Evolutionary conservation across 140 eudicot species (phyloP), one percentile per base, ranked within the genome.

Genomic region (Anethum foeniculum): DNA sequence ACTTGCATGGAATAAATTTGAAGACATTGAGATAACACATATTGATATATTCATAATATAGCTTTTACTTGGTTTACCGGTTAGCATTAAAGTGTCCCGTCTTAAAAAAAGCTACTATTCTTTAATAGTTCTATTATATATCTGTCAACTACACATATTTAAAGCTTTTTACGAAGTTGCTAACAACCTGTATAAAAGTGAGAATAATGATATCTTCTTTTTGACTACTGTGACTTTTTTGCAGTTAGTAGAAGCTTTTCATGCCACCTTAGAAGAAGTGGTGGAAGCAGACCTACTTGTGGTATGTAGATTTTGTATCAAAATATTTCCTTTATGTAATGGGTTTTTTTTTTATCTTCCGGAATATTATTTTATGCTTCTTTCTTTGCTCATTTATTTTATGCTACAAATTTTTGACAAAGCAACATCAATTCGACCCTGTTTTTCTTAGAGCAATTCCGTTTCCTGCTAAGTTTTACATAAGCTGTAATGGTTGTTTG

Each of bases 231-330:
- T 80, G 39, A 8, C 49, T 46, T 28, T 46, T 48, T 81, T 77
- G 84, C 88, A 95, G 99, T 83, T 95, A 60, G 92, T 95, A 36
- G 97, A 92, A 89, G 99, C 99, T 54, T 95, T 95, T 87, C 95
- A 92, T 86, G 97, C 99, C 60, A 95, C 99, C 46, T 83, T 95
- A 85, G 99, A 95, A 83, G 99, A 95, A 90, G 99, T 95, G 86
- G 94, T 87, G 67, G 97, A 95, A 84, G 99, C 99, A 69, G 99
- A 95, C 84, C 90, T 95, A 83, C 99, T 95, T 76, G 99, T 92
- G 97, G 99, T 93, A 88, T 73, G 89, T 65, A 39, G 77, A 34
- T 34, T 30, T 73, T 81, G 36, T 27, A 12, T n/a, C 69, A 8
- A 54, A n/a, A 62, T 8, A 3, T 43, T 23, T 25, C 8, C 15